Conservation (phyloP, 768 basidiomycete species). For the Tylopilus sp. region DNA sequence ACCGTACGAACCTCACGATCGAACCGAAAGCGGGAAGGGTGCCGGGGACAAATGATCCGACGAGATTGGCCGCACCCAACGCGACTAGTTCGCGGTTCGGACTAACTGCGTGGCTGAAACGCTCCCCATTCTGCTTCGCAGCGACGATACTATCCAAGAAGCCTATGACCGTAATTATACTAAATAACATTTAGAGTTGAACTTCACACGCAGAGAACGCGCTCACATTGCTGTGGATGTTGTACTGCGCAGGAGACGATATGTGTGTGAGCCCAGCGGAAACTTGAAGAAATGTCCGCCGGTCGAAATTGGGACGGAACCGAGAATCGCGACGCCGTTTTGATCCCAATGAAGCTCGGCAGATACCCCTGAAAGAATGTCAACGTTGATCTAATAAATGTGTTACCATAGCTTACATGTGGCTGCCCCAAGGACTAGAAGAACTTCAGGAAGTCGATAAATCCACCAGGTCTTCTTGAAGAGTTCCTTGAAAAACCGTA, state of each 20-base stretch:
- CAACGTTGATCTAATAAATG: not conserved
- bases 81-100: slow-evolving; percentile 97
- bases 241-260: slow-evolving; percentile 69
- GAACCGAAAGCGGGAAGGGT: slow-evolving; percentile 91
- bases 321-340: slow-evolving; percentile 80
- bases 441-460: slow-evolving; percentile 84
- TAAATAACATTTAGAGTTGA: slow-evolving; percentile 24
- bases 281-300: slow-evolving; percentile 65
- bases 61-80: slow-evolving; percentile 76
- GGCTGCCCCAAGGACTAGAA: slow-evolving; percentile 79
- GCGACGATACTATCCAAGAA: slow-evolving; percentile 95
- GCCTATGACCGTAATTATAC: slow-evolving; percentile 78
- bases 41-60: slow-evolving; percentile 78
- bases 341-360: slow-evolving; percentile 68
- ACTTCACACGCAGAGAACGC: not conserved
- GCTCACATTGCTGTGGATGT: slow-evolving; percentile 79
- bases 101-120: slow-evolving; percentile 84
- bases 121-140: slow-evolving; percentile 86
- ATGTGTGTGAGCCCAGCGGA: slow-evolving; percentile 59
- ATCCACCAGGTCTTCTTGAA: slow-evolving; percentile 68
- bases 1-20: slow-evolving; percentile 67
- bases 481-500: slow-evolving; percentile 54
- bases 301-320: slow-evolving; percentile 63
- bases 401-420: slow-evolving; percentile 54
- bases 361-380: slow-evolving; percentile 54